Evolutionary conservation across 441 rosid species (phyloP), one percentile per base, ranked within the genome.

Genomic region (Euphorbia corollata): DNA sequence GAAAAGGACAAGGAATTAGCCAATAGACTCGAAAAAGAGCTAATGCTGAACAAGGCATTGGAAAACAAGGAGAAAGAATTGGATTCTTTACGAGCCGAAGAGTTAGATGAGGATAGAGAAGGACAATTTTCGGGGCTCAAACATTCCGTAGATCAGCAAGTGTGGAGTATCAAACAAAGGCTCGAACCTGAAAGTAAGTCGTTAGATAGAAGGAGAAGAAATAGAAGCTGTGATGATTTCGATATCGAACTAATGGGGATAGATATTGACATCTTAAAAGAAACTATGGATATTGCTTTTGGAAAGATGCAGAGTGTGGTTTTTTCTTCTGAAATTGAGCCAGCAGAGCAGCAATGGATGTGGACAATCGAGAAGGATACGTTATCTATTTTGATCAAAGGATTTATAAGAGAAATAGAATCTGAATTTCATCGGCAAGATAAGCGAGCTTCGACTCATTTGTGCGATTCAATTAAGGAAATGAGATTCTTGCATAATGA

Each of bases 211-310:
- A 78, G 73, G 69, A 69, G 72, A 19, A 63, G 32, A 27, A 27
- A 66, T 24, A 43, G 38, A 18, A 71, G 76, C 20, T 73, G 77
- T 53, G 83, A 78, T 19, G 69, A 67, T 60, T 47, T 61, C 58
- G 73, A 64, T 57, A 71, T 86, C 24, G 91, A 88, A 71, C 77
- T 74, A 55, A 84, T 83, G 89, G 81, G 91, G 4, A 77, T 77
- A 0, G 92, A 90, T 64, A 85, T 92, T 9, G 77, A 85, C 57
- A 73, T 81, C 32, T 71, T 90, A 36, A 90, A 92, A 72, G 92
- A 82, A 58, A 90, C 98, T n/a, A 65, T 88, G 73, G 93, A 90
- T 78, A 75, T 85, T 39, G 96, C 96, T 51, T 90, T 92, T 53
- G 89, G 79, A 34, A 88, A 84, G 83, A 90, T 92, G 93, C 86